Evolutionary conservation across 176 grass and related monocot species (phyloP), one percentile per base, ranked within the genome.

Genomic region (Cocos nucifera): DNA sequence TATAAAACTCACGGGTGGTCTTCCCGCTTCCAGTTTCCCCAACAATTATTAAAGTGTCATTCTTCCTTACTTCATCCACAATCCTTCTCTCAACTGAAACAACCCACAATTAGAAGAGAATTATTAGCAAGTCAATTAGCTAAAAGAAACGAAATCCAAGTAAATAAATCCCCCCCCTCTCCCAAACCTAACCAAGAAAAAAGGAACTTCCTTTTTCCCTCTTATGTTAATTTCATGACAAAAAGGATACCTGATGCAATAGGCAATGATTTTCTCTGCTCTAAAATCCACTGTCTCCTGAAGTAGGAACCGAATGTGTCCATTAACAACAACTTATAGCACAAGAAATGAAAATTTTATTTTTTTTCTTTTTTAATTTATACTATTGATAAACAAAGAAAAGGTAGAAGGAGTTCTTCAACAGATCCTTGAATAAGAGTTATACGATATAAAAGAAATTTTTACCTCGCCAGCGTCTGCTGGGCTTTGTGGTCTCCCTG

Each of bases 11-110:
- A 97, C 93, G 93, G 19, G 93, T 97, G 16, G 81, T 97, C 76
- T 97, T 97, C 49, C 93, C 93, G 17, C 93, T 97, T 51, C 90
- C 87, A 0, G 93, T 97, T 82, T 97, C 93, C 2, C 93, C 93
- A 3, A 97, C 81, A 7, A 92, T 56, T 50, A 97, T 97, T 61
- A 91, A 22, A 17, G 84, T 92, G 70, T 78, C 75, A 1, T 91
- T 85, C 49, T 97, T 88, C 75, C 51, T 83, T 59, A 92, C 81
- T 81, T 97, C 93, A 6, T 92, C 84, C 8, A 92, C 81, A 26
- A 88, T 83, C n/a, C 67, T 80, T 22, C 79, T 75, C 76, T 97
- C 84, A 62, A 83, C 87, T 92, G 76, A 63, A 77, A 77, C 21
- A 63, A 65, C 23, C 10, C 74, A 0, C 63, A 58, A 25, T 44